A percentile compares a stretch with the other conserved stretches of the same genome.
These are phyloP conservation scores for Prosopis cineraria DNA, from an alignment of 306 rosid species.

Conservation along the genomic window DNA sequence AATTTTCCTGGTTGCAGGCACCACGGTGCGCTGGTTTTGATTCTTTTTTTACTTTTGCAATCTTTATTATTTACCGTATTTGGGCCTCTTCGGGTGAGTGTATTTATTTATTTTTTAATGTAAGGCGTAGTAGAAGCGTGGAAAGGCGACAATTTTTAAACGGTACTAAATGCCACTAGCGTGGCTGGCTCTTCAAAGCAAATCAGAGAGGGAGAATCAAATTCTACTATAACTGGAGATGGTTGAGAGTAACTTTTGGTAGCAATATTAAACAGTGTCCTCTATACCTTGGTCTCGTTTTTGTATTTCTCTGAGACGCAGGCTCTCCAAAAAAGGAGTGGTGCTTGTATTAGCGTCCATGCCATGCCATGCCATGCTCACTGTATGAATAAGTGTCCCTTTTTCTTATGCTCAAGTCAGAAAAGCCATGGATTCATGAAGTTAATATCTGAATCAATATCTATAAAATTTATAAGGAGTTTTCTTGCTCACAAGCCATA, in stretches of 20 bases:
- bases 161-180: not conserved
- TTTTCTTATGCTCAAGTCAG: not conserved
- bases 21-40: conserved; percentile 52
- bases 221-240: not conserved
- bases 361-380: not conserved
- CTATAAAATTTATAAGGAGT: too few relatives aligned
- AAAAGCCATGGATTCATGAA: not conserved
- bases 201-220: not conserved
- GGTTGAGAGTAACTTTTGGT: not conserved
- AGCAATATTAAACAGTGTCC: not conserved
- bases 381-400: not conserved
- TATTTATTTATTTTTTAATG: not conserved
- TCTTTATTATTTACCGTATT: not conserved
- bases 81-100: not conserved
- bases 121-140: not conserved
- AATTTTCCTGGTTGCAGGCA: conserved; percentile 70
- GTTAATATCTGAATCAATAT: not conserved
- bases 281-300: not conserved
- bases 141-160: not conserved
- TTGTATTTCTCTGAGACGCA: not conserved
- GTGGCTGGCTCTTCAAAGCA: not conserved
- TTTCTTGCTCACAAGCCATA: not conserved
- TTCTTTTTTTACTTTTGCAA: not conserved
- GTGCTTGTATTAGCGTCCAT: not conserved
- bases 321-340: not conserved